Conservation (phyloP, 345 rosid species). For the Euphorbia pulcherrima region DNA sequence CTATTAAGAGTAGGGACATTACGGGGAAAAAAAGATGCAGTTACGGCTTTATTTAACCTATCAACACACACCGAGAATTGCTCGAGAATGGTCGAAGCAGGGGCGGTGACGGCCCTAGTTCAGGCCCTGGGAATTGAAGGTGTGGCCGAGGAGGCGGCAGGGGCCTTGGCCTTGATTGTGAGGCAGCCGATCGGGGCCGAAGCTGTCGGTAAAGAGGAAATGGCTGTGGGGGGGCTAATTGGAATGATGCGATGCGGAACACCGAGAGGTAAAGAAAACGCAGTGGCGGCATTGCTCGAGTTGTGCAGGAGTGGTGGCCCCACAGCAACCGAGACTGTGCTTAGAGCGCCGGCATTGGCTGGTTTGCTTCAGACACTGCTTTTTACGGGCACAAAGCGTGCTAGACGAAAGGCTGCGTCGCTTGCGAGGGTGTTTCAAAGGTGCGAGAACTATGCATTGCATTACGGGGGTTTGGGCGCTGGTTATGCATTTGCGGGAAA, state of each 20-base stretch:
- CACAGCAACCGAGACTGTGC: slow-evolving; percentile 60
- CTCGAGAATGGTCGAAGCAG: slow-evolving; percentile 67
- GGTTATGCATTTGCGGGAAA: slow-evolving; percentile 65
- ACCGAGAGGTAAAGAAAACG: slow-evolving; percentile 90
- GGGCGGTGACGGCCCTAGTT: slow-evolving; percentile 68
- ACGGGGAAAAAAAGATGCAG: slow-evolving; percentile 92
- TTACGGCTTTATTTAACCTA: slow-evolving; percentile 80
- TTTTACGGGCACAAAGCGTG: slow-evolving; percentile 89
- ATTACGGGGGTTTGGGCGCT: slow-evolving; percentile 50
- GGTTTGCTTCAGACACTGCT: slow-evolving; percentile 72
- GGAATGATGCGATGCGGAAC: slow-evolving; percentile 91
- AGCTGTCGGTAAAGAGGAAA: slow-evolving; percentile 72
- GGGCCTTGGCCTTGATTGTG: slow-evolving; percentile 78
- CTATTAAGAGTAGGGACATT: slow-evolving; percentile 68
- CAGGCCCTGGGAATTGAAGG: slow-evolving; percentile 66
- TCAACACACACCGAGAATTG: slow-evolving; percentile 83
- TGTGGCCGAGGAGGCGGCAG: slow-evolving; percentile 90
- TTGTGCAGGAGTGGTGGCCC: slow-evolving; percentile 78
- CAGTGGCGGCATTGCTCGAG: slow-evolving; percentile 90
- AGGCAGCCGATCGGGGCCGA: slow-evolving; percentile 74
- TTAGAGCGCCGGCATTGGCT: slow-evolving; percentile 70
- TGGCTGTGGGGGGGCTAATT: slow-evolving; percentile 57
- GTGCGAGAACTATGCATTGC: slow-evolving; percentile 51
- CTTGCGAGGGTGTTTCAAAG: slow-evolving; percentile 89
- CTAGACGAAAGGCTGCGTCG: slow-evolving; percentile 90